phyloP scores from a whole-genome alignment of 2,329 filamentous ascomycete species.

The Ambrosiella cleistominuta region DNA sequence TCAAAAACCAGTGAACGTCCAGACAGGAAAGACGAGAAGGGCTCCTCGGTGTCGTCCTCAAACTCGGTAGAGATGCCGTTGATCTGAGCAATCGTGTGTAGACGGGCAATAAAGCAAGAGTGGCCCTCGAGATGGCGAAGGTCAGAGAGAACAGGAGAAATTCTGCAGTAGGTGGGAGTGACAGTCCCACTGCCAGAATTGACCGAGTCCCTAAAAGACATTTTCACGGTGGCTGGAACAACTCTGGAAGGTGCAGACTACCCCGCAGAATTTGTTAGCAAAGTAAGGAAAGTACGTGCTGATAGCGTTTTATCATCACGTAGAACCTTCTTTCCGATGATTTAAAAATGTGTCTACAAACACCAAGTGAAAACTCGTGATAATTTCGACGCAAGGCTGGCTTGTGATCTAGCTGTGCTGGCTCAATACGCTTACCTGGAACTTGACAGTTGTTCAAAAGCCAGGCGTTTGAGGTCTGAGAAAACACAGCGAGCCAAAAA shows the following conservation, averaged over 20 bases:
- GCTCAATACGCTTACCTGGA: too few relatives aligned
- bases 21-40: not conserved
- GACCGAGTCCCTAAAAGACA: not conserved
- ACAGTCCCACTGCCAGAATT: not conserved
- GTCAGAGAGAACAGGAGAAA: not conserved
- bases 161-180: not conserved
- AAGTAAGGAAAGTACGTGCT: not conserved
- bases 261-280: not conserved
- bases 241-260: not conserved
- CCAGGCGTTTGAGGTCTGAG: not conserved
- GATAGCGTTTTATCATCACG: not conserved
- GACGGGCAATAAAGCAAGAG: not conserved
- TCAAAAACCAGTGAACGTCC: not conserved
- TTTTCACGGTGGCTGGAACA: not conserved
- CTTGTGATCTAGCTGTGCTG: too few relatives aligned
- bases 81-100: not conserved
- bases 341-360: not conserved
- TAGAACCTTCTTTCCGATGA: not conserved
- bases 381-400: too few relatives aligned
- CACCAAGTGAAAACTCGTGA: too few relatives aligned
- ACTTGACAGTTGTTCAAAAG: too few relatives aligned
- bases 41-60: not conserved
- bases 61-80: not conserved
- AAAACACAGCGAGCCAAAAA: not conserved
- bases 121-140: not conserved